A percentile compares a stretch with the other conserved stretches of the same genome.
Evolutionary conservation across 495 filamentous ascomycete species (phyloP).

Genomic region (Aspergillus nanangensis): DNA sequence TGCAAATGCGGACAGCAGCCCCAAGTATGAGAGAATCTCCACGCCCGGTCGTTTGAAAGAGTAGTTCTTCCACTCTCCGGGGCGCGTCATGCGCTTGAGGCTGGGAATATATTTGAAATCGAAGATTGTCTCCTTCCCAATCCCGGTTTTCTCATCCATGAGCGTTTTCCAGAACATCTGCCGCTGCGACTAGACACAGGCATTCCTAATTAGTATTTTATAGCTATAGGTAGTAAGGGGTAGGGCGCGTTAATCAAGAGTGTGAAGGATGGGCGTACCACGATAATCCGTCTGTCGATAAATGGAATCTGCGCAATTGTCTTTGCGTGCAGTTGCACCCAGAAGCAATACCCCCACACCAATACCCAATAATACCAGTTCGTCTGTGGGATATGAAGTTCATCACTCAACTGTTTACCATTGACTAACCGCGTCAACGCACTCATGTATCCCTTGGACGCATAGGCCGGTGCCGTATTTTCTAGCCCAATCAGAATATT

Average conservation of each 20-base stretch:
- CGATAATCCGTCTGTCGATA: conserved; percentile 54
- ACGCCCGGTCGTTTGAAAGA: conserved; percentile 19
- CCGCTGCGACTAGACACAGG: conserved; percentile 35
- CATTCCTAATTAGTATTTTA: neutral
- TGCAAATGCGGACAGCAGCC: neutral
- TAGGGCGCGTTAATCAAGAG: no score
- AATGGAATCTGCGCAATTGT: conserved; percentile 46
- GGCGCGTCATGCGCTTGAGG: conserved; percentile 17
- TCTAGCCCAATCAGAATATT: conserved; percentile 66
- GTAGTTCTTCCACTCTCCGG: conserved; percentile 18
- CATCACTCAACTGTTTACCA: conserved; percentile 53
- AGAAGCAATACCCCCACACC: conserved; percentile 65
- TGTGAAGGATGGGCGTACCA: no score
- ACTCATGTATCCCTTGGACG: conserved; percentile 54
- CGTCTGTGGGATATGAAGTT: conserved; percentile 51
- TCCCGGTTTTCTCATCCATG: conserved; percentile 47
- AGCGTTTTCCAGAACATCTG: conserved; percentile 46
- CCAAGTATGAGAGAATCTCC: conserved; percentile 7
- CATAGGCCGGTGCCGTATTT: conserved; percentile 54
- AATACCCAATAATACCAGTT: conserved; percentile 53
- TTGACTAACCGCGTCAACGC: conserved; percentile 65
- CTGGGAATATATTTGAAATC: conserved; percentile 62
- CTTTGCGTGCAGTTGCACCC: conserved; percentile 54
- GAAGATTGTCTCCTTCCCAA: conserved; percentile 50
- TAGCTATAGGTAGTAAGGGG: no score